These are phyloP conservation scores for Haplosporangium sp. DNA, from an alignment of 371 early-diverging fungal genomes.

Conservation along the genomic window DNA sequence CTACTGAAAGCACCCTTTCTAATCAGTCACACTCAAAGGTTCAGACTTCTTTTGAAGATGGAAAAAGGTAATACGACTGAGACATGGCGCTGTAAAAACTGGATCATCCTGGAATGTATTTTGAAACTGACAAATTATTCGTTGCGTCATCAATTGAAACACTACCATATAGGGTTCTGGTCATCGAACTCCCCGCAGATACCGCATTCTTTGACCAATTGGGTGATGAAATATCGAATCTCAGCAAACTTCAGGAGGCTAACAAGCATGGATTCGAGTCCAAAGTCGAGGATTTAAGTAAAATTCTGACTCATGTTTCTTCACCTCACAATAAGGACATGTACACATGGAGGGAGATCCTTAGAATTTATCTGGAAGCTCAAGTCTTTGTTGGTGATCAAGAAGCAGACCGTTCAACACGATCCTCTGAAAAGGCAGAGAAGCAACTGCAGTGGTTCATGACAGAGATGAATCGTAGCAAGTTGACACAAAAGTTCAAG, in stretches of 20 bases:
- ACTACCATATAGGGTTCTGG: slow-evolving; percentile 52
- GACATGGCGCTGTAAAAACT: neutral
- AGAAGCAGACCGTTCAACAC: slow-evolving; percentile 60
- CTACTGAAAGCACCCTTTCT: neutral
- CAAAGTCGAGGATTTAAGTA: slow-evolving; percentile 61
- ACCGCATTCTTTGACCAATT: slow-evolving; percentile 71
- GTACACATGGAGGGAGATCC: slow-evolving; percentile 80
- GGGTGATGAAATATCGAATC: slow-evolving; percentile 62
- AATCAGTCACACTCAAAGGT: neutral
- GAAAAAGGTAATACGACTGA: slow-evolving; percentile 37
- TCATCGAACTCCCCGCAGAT: slow-evolving; percentile 68
- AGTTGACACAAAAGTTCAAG: slow-evolving; percentile 44
- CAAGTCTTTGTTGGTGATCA: slow-evolving; percentile 72
- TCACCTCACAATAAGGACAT: slow-evolving; percentile 76
- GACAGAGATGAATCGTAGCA: slow-evolving; percentile 58
- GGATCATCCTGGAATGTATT: neutral
- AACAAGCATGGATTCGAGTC: slow-evolving; percentile 59
- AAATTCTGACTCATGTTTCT: slow-evolving; percentile 61
- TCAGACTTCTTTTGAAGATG: slow-evolving; percentile 42
- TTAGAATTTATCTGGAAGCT: slow-evolving; percentile 76
- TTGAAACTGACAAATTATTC: neutral
- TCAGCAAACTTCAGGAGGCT: slow-evolving; percentile 56
- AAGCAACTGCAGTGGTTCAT: slow-evolving; percentile 73
- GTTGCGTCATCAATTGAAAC: neutral
- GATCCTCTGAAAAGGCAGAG: slow-evolving; percentile 65